Conservation (phyloP, 139 green algal species). For the Closterium sp. region DNA sequence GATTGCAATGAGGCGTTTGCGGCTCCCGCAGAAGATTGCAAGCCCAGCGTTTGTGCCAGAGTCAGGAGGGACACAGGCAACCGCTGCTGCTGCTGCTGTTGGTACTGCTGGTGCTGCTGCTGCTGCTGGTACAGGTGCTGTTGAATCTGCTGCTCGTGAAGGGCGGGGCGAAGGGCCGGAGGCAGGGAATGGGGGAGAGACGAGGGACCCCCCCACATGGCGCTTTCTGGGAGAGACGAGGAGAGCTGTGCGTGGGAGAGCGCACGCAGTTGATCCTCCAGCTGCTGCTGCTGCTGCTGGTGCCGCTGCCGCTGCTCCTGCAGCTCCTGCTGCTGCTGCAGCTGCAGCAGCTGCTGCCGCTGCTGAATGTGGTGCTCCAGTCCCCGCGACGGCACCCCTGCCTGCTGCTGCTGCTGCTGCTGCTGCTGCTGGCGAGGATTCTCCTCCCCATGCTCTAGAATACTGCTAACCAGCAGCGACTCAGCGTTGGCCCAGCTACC, state of each 20-base stretch:
- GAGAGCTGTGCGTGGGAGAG: not conserved
- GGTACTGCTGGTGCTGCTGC: not conserved
- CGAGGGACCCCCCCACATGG: not conserved
- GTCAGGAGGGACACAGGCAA: not conserved
- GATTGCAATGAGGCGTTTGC: not conserved
- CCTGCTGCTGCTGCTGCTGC: too few species aligned
- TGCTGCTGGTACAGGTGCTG: not conserved
- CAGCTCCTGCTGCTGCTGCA: slow-evolving; percentile 16
- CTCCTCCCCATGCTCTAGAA: not conserved
- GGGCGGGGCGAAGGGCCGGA: not conserved
- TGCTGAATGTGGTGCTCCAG: not conserved
- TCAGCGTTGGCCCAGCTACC: not conserved
- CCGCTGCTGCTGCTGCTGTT: not conserved
- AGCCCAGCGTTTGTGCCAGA: not conserved
- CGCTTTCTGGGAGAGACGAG: not conserved
- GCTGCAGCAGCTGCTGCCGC: not conserved
- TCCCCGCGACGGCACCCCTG: not conserved
- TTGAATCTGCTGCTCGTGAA: not conserved
- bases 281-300: slow-evolving; percentile 7
- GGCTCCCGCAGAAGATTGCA: not conserved
- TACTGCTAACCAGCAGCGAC: not conserved
- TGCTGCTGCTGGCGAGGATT: not conserved
- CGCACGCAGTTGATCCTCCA: not conserved
- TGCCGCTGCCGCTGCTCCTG: not conserved
- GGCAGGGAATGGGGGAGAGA: not conserved